These are phyloP conservation scores for Adiantum capillusveneris DNA, from an alignment of 75 land plant genomes.

Conservation along the genomic window DNA sequence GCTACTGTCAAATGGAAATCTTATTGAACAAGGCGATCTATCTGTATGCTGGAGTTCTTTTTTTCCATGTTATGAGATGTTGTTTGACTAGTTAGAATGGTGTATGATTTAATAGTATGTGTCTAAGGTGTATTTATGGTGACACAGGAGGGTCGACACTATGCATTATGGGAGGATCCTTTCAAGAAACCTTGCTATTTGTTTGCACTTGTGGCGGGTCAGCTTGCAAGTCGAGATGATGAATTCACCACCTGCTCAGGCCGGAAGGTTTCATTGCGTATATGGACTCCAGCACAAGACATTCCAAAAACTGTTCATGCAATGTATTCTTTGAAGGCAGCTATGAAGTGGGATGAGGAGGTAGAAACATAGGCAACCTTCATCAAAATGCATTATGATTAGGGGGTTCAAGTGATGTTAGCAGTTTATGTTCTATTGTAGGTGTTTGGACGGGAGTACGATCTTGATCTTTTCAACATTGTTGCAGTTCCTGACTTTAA, in stretches of 20 bases:
- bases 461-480: slow-evolving; percentile 95
- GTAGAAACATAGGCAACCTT: slow-evolving; percentile 15
- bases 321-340: slow-evolving; percentile 80
- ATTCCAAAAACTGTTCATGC: slow-evolving; percentile 85
- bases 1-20: slow-evolving; percentile 86
- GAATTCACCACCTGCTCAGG: slow-evolving; percentile 72
- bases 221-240: slow-evolving; percentile 78
- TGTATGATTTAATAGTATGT: slow-evolving; percentile 4
- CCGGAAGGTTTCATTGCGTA: slow-evolving; percentile 60
- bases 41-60: no score
- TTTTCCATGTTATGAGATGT: no score
- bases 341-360: slow-evolving; percentile 99
- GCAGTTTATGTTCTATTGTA: slow-evolving; percentile 13
- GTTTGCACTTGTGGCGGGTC: slow-evolving; percentile 94
- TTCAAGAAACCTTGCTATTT: slow-evolving; percentile 89
- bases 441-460: slow-evolving; percentile 98
- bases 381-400: not conserved
- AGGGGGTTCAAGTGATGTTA: not conserved
- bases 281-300: slow-evolving; percentile 87
- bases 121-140: not conserved
- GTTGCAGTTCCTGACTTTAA: slow-evolving; percentile 98
- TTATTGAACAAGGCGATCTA: slow-evolving; percentile 73
- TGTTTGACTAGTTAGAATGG: no score
- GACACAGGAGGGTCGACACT: slow-evolving; percentile 84
- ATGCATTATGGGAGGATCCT: slow-evolving; percentile 94